Evolutionary conservation across 306 rosid genomes (phyloP), one percentile per base, ranked within the genome.

Genomic region (Heteromeles arbutifolia): DNA sequence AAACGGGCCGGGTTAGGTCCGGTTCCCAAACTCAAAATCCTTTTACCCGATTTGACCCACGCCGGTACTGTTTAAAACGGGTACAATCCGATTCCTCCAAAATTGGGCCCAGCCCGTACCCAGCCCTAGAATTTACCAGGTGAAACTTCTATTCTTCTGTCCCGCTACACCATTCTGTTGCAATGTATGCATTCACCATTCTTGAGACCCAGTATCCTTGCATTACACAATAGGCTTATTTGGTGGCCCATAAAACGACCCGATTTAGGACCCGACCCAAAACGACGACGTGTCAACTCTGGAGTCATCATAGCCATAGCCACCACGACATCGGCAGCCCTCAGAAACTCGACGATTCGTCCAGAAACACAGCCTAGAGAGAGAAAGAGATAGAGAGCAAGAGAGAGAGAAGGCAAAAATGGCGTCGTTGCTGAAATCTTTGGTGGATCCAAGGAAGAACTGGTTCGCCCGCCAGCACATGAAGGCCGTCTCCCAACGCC

Each of bases 401-500:
- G 41, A 37, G 19, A 22, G 48, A 39, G 39, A 58, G 14, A 28
- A 29, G 80, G 19, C 54, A 74, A 74, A 79, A 78, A 95, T 95
- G 97, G 78, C 89, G 58, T 88, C 92, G 70, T 80, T 95, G 52
- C 45, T 88, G 85, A 87, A 90, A 80, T 63, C 88, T 14, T 39
- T 95, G 63, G 0, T 87, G 0, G 90, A 95, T 85, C 98, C 98
- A 7, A 88, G 72, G 92, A 95, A 84, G 88, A 92, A 80, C 82
- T 86, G 97, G 96, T 43, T 95, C 32, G 97, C 98, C 18, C 85
- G 85, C 58, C 85, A 78, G 84, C 98, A 95, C 86, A 95, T 90
- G 98, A 95, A 89, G 82, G 31, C 98, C 26, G 0, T 95, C 70
- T 74, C 97, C 76, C 66, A 15, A 9, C 96, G 97, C 83, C 98